Evolutionary conservation across 1,139 yeast genomes (phyloP), one percentile per base, ranked within the genome.

Genomic region (Suhomyces terraborum): DNA sequence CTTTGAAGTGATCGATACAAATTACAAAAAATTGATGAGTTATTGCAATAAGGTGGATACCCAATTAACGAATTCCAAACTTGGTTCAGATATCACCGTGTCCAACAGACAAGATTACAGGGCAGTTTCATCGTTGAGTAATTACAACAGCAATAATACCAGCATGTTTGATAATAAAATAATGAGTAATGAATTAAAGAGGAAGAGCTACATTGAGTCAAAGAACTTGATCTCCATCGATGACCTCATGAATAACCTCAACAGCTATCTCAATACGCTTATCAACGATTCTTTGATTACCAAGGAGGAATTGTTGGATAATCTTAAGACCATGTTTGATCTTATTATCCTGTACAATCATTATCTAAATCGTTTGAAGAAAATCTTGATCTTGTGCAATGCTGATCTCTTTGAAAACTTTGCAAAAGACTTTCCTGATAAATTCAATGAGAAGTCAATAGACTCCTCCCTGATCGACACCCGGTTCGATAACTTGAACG

Each of bases 271-370:
- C 46, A 85, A 83, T 54, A 77, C 84, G 1, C 72, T 85, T 21
- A 62, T 88, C 53, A 76, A 81, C 48, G 88, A 84, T 48, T 79
- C 89, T 19, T 72, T 86, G 56, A 67, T 88, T 38, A 83, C 93
- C 1, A 79, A 81, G 42, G 74, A 78, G 19, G 74, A 71, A 35
- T 63, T 85, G 37, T 66, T 85, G 36, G 66, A 71, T 36, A 66
- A 77, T 8, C 66, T 77, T 16, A 70, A 73, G 47, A 64, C 61
- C 33, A 54, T 80, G 41, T 62, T 79, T 38, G 72, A 74, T 26
- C 64, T 77, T 27, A 66, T 80, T 12, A 62, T 80, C 14, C 74
- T 74, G 56, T 85, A 72, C 56, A 79, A 82, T 48, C 72, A 75
- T 45, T 81, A 79, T 50, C 58, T 82, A 40, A 61, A 67, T 48